Conservation (phyloP, 176 grass and related monocot genomes). For the Urochloa ruziziensis region DNA sequence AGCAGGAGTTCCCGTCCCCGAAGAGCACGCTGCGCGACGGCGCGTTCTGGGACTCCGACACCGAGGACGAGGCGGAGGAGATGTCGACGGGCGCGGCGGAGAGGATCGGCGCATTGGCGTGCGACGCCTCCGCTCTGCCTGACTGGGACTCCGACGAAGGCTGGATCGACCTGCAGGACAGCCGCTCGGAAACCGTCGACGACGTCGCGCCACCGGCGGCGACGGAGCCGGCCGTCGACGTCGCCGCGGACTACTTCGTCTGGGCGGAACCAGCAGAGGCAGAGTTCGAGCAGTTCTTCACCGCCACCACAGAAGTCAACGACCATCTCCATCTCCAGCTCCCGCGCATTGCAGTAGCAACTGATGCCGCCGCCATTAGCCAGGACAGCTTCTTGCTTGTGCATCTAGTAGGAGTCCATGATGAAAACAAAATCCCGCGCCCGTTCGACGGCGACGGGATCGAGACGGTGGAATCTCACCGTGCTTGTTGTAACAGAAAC, state of each 20-base stretch:
- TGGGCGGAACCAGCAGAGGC: not conserved
- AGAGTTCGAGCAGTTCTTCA: not conserved
- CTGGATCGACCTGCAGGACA: constrained; percentile 45
- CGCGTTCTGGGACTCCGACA: constrained; percentile 53
- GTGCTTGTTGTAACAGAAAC: not conserved
- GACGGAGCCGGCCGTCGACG: not conserved
- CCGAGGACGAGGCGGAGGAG: constrained; percentile 39
- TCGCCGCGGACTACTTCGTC: not conserved
- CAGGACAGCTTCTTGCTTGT: not conserved
- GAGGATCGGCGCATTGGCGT: constrained; percentile 44
- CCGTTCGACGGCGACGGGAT: not conserved
- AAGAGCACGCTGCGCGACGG: constrained; percentile 55
- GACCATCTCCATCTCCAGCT: not conserved
- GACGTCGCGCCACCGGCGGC: not conserved
- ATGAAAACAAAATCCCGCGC: not conserved
- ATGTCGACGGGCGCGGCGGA: constrained; percentile 28
- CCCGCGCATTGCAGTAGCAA: not conserved
- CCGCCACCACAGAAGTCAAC: not conserved
- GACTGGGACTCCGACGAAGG: constrained; percentile 53
- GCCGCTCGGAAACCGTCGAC: not conserved
- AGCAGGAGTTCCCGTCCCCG: constrained; percentile 54
- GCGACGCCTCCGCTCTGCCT: constrained; percentile 29
- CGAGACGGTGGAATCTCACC: not conserved
- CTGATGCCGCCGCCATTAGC: not conserved
- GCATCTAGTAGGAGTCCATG: not conserved